These are phyloP conservation scores for Xerophyta viscosa DNA, from an alignment of 106 monocot genomes.

Conservation along the genomic window DNA sequence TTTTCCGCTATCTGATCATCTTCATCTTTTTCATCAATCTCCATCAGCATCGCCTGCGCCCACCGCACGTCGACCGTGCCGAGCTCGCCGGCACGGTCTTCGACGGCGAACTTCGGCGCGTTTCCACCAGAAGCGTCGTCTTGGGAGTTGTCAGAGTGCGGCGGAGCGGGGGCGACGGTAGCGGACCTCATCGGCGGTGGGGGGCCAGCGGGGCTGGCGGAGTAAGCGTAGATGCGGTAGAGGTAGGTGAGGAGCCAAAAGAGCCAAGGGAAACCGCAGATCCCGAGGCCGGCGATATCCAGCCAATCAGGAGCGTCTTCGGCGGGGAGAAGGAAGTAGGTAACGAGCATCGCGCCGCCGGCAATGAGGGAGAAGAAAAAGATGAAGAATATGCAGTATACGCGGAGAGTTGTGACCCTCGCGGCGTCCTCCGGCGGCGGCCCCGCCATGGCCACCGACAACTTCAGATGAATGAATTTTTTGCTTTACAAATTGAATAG, in stretches of 20 bases:
- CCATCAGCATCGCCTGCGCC: slow-evolving; percentile 1
- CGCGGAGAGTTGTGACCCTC: neutral
- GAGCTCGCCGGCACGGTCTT: neutral
- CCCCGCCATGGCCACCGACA: neutral
- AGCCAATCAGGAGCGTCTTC: neutral
- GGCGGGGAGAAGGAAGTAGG: neutral
- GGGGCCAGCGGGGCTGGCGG: neutral
- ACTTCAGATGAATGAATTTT: neutral
- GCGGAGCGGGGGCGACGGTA: neutral
- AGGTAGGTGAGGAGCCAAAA: slow-evolving; percentile 1
- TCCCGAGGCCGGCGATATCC: neutral
- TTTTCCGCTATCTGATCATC: neutral
- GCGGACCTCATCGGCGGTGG: neutral
- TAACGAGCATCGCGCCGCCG: neutral
- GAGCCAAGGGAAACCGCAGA: neutral
- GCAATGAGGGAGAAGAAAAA: neutral
- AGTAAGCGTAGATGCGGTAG: neutral
- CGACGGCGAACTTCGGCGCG: neutral
- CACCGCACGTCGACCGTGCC: slow-evolving; percentile 1
- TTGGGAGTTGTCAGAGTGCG: too few species aligned
- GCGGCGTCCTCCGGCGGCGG: neutral
- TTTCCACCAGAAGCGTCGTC: too few species aligned
- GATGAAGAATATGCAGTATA: neutral
- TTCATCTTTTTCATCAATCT: neutral
- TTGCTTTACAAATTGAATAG: neutral